Conservation (phyloP, 305 asterid genomes). For the Fraxinus albicans region DNA sequence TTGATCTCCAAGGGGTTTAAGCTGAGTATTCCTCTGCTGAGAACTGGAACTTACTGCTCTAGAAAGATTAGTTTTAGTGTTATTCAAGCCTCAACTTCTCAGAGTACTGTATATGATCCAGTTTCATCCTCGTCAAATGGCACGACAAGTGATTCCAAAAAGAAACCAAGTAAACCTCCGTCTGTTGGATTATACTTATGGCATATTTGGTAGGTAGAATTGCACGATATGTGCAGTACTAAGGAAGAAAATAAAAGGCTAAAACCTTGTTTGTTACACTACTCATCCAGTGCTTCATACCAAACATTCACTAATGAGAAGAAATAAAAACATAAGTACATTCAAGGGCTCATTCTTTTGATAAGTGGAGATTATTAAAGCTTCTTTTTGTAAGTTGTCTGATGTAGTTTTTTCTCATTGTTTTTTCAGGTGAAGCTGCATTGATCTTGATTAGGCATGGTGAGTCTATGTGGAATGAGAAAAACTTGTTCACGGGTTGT, state of each 20-base stretch:
- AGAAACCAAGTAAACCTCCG: slow-evolving; percentile 61
- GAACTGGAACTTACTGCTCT: slow-evolving; percentile 37
- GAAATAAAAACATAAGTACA: background rate
- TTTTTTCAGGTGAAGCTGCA: slow-evolving; percentile 60
- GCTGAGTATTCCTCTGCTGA: slow-evolving; percentile 39
- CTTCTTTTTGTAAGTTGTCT: background rate
- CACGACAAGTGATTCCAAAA: slow-evolving; percentile 51
- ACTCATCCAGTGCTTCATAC: background rate
- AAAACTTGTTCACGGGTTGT: slow-evolving; percentile 5
- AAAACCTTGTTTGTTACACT: background rate
- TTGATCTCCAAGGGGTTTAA: slow-evolving; percentile 53
- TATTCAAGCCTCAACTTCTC: slow-evolving; percentile 59
- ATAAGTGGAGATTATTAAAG: background rate
- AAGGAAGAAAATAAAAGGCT: background rate
- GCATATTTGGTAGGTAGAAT: background rate
- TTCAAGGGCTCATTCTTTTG: background rate
- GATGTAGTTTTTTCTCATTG: background rate
- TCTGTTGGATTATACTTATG: background rate
- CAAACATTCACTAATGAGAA: background rate
- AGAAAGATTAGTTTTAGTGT: slow-evolving; percentile 41
- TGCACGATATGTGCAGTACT: background rate
- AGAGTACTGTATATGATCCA: slow-evolving; percentile 48
- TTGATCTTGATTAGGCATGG: slow-evolving; percentile 9
- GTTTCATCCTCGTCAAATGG: slow-evolving; percentile 54
- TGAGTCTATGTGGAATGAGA: slow-evolving; percentile 11